Percentiles rank a stretch among this genome's conserved stretches.
phyloP scores from a whole-genome alignment of 495 filamentous ascomycete species.

The Xylaria longipes region DNA sequence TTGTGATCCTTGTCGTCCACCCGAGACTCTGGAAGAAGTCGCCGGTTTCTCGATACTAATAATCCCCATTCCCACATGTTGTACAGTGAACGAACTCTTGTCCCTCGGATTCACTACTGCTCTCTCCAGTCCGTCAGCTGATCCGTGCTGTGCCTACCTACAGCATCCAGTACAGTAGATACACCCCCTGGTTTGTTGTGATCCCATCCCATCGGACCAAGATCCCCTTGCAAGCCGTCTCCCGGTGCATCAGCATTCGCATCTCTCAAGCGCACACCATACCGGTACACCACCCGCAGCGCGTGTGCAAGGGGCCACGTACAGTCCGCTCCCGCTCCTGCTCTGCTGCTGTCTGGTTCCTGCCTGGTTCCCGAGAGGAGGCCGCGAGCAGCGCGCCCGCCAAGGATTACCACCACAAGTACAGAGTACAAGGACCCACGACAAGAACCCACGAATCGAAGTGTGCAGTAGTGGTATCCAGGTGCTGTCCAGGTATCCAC shows the following conservation, averaged over 20 bases:
- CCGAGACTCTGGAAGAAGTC: neutral
- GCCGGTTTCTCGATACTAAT: neutral
- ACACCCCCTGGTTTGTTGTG: constrained; percentile 10
- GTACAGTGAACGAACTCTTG: neutral
- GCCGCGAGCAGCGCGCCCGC: constrained; percentile 13
- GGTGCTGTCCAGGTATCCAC: constrained; percentile 5
- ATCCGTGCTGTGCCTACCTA: neutral
- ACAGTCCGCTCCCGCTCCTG: constrained; percentile 10
- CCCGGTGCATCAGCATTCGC: neutral
- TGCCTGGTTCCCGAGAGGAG: neutral
- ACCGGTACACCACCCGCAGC: neutral
- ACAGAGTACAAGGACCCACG: neutral
- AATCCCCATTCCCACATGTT: neutral
- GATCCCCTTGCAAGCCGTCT: constrained; percentile 11
- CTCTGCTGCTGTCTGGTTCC: neutral
- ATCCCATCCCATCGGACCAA: constrained; percentile 2
- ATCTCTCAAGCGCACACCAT: neutral
- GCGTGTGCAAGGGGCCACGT: neutral
- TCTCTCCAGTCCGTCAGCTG: constrained; percentile 5
- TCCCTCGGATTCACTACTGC: neutral
- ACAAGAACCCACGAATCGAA: constrained; percentile 21
- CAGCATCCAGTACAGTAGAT: neutral
- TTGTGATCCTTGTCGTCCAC: constrained; percentile 6
- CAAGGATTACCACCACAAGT: neutral
- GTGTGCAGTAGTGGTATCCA: neutral